Evolutionary conservation across 2,329 filamentous ascomycete species (phyloP), one percentile per base, ranked within the genome.

Genomic region (Ceratocystis papillata): DNA sequence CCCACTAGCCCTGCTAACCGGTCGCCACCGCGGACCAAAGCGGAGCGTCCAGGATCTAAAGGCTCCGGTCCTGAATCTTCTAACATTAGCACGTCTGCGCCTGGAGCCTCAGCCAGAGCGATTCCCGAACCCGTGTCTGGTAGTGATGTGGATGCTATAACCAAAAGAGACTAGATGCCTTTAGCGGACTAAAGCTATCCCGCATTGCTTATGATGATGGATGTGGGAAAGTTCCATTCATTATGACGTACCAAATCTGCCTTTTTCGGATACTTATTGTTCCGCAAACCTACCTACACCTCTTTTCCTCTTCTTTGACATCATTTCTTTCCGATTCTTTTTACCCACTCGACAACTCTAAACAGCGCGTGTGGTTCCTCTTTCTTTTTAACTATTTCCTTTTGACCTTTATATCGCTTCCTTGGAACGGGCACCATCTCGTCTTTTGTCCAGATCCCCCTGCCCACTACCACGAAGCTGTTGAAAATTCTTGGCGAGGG

Each of bases 81-180:
- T n/a, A 59, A 30, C 28, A 37, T 37, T 5, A 65, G 66, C 41
- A 63, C 30, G 44, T 55, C 62, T 37, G 28, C 55, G 5, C 6
- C 41, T 44, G 63, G 63, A 4, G 63, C 63, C 8, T 60, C 63
- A 28, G 25, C 63, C 6, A 28, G 63, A 22, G 63, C 41, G 3
- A 33, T 60, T 48, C 53, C 63, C 20, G 63, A 44, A 10, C 53
- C 63, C 5, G 50, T 30, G 53, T 53, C 63, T 30, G 25, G 25
- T 5, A 37, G 37, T n/a, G 30, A 30, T 28, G 30, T 20, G 44
- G 45, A 46, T 25, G 44, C 55, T 30, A 63, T 63, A 25, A 50
- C n/a, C 44, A 63, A 46, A 63, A 30, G 45, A 50, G 46, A 63
- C 61, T 45, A 46, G 61, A 20, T 62, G 37, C 30, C n/a, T 62